phyloP scores from a whole-genome alignment of 768 basidiomycete genomes.

The Kockovaella imperatae region DNA sequence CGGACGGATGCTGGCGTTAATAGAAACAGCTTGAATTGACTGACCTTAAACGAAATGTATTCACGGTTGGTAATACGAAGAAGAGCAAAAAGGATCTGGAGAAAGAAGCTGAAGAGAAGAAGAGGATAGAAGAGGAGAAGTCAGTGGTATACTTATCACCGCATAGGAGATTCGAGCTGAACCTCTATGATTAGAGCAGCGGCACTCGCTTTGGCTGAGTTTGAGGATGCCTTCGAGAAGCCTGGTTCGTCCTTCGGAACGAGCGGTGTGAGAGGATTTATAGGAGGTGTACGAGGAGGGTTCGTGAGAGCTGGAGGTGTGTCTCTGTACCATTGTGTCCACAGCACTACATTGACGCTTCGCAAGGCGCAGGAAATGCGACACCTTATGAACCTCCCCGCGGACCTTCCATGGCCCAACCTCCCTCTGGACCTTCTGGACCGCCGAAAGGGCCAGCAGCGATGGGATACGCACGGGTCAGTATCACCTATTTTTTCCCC shows the following conservation, averaged over 20 bases:
- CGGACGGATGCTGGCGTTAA: too few species aligned
- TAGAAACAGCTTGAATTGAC: conserved; percentile 60
- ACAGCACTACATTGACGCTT: not conserved
- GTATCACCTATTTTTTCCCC: not conserved
- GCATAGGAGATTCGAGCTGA: not conserved
- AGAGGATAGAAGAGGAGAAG: conserved; percentile 52
- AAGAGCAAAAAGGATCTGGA: conserved; percentile 91
- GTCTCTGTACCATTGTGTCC: not conserved
- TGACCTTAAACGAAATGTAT: conserved; percentile 75
- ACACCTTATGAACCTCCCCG: conserved; percentile 4
- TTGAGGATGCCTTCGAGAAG: conserved; percentile 37
- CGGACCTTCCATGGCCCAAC: too few species aligned
- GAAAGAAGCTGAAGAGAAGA: conserved; percentile 82
- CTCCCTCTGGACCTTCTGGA: conserved; percentile 9
- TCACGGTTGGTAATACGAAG: conserved; percentile 68
- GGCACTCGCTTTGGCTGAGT: conserved; percentile 43
- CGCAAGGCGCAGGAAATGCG: not conserved
- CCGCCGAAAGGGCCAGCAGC: conserved; percentile 13
- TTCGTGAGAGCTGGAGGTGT: conserved; percentile 44
- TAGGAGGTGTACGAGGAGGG: conserved; percentile 26
- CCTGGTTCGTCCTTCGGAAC: not conserved
- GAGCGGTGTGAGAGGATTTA: conserved; percentile 3
- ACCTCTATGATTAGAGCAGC: conserved; percentile 14
- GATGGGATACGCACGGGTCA: conserved; percentile 14
- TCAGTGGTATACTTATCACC: conserved; percentile 6